Base-by-base conservation (phyloP, 257 asterid genomes). In the Forsythia viridissima region DNA sequence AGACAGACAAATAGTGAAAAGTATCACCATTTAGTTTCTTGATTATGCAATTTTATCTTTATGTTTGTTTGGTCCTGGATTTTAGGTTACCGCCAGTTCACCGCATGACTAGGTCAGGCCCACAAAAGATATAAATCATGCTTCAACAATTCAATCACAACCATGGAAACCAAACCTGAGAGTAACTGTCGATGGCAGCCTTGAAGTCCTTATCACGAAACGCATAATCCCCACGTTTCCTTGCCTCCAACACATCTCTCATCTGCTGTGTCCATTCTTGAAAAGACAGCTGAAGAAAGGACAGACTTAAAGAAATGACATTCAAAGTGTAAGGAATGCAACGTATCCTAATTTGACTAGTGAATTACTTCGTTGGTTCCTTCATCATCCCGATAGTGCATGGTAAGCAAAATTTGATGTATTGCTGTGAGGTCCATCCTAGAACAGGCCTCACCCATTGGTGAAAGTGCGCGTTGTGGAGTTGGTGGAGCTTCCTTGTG, bases 181-280 rank as follows among this genome's bases (percentile, higher is more conserved):
- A 90, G 81, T 93, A 91, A 79, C 92, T 85, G 79, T 88, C 93
- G 20, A 90, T 85, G 3, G 98, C 94, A 68, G 88, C 82, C 87
- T 89, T 93, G 55, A 93, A 89, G 76, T 93, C 96, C 84, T 93
- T 93, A 86, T 90, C 93, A 13, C 97, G 96, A 67, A 93, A 93
- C 0, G 97, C 93, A 80, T 82, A 84, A 85, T 93, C 98, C 12
- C 98, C 98, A 0, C 88, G 96, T 81, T 89, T 92, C 76, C 97
- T 88, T 76, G 97, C 96, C 82, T 92, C 96, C 77, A 92, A 75
- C 94, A 89, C 89, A 46, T 90, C 97, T 83, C 93, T 85, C 96
- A 92, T 92, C 82, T 90, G 98, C 57, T 93, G 97, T 52, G 98
- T 88, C 91, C 91, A 88, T 79, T 88, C 91, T 74, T 88, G 91